These are phyloP conservation scores for Tricholoma sp. DNA, from an alignment of 768 basidiomycete species.

Conservation along the genomic window DNA sequence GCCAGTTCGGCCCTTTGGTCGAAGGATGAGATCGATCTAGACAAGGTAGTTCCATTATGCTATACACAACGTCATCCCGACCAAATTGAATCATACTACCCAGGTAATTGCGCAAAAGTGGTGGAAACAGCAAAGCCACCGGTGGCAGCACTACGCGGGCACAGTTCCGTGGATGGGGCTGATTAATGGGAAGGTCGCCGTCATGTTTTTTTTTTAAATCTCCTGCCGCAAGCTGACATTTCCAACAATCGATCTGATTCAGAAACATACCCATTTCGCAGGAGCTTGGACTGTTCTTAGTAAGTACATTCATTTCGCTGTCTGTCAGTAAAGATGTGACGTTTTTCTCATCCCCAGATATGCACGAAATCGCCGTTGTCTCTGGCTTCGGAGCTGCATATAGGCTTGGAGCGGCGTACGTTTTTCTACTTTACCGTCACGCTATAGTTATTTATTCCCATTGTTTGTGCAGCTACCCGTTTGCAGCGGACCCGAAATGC, in stretches of 20 bases:
- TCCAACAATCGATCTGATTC: neutral
- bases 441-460: neutral
- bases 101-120: conserved; percentile 38
- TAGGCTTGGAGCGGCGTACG: conserved; percentile 30
- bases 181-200: conserved; percentile 27
- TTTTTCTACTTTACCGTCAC: neutral
- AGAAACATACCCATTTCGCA: conserved; percentile 30
- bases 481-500: conserved; percentile 25
- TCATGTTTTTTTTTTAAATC: neutral
- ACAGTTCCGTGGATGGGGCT: conserved; percentile 35
- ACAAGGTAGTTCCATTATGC: conserved; percentile 17
- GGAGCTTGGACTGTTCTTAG: conserved; percentile 35
- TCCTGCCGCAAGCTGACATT: neutral
- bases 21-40: conserved; percentile 31
- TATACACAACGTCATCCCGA: neutral
- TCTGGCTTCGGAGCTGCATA: conserved; percentile 36
- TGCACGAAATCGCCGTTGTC: conserved; percentile 35
- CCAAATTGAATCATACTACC: neutral
- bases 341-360: conserved; percentile 17
- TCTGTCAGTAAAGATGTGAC: neutral
- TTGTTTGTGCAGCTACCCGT: conserved; percentile 22
- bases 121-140: conserved; percentile 51
- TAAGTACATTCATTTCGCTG: conserved; percentile 6
- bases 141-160: conserved; percentile 40
- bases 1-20: no score